These are phyloP conservation scores for Tylopilus sp. DNA, from an alignment of 1,284 basidiomycete species.

Conservation along the genomic window DNA sequence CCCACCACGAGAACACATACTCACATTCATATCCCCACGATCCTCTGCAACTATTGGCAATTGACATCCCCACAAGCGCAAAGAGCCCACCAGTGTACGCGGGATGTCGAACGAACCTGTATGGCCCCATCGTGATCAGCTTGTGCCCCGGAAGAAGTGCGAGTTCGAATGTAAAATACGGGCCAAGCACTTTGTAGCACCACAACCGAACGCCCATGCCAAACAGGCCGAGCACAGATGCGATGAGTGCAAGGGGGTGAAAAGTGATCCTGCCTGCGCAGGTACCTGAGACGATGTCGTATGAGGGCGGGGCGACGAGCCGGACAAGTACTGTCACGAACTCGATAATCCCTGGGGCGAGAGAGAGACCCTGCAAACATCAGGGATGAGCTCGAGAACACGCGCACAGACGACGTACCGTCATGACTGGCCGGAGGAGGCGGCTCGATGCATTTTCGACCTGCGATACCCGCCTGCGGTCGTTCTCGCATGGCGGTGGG, in stretches of 20 bases:
- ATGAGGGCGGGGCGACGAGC: neutral
- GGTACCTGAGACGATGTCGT: slow-evolving; percentile 9
- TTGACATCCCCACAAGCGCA: slow-evolving; percentile 2
- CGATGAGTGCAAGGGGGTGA: slow-evolving; percentile 4
- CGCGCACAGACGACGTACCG: neutral
- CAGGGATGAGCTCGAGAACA: no score
- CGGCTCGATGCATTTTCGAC: slow-evolving; percentile 3
- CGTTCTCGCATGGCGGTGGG: slow-evolving; percentile 12
- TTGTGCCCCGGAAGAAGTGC: slow-evolving; percentile 24
- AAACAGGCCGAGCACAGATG: slow-evolving; percentile 10
- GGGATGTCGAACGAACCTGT: slow-evolving; percentile 40
- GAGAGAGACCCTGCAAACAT: neutral
- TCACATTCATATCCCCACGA: slow-evolving; percentile 25
- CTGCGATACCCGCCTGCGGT: slow-evolving; percentile 1
- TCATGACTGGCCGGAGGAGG: slow-evolving; percentile 7
- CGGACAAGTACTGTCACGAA: slow-evolving; percentile 2
- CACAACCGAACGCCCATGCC: slow-evolving; percentile 21
- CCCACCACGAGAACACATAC: slow-evolving; percentile 14
- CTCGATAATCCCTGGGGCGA: slow-evolving; percentile 12
- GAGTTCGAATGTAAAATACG: slow-evolving; percentile 37
- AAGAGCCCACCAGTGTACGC: slow-evolving; percentile 35
- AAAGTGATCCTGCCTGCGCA: slow-evolving; percentile 16
- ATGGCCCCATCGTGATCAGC: slow-evolving; percentile 39
- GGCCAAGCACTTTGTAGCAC: slow-evolving; percentile 33
- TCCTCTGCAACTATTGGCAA: slow-evolving; percentile 12